These are phyloP conservation scores for Pseudisothecium myosuroides DNA, from an alignment of 225 moss, liverwort and hornwort genomes.

Conservation along the genomic window DNA sequence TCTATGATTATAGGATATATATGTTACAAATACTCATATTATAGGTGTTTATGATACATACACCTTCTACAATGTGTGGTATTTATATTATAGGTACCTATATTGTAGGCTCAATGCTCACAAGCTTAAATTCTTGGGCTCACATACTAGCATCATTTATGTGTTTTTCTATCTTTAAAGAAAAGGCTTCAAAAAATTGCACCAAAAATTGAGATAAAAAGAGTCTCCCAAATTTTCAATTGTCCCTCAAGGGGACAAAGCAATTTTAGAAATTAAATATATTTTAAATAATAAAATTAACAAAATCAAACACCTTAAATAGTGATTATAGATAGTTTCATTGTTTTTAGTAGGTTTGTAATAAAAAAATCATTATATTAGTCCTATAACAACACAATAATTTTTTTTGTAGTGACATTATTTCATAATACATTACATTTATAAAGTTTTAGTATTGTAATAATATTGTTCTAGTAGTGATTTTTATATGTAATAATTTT, in stretches of 20 bases:
- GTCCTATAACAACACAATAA: not conserved
- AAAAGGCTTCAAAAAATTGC: too few species aligned
- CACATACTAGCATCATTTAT: too few species aligned
- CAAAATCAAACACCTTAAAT: too few species aligned
- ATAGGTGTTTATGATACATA: too few species aligned
- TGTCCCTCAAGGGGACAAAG: accelerated
- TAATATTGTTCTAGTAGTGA: too few species aligned
- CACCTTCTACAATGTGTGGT: too few species aligned
- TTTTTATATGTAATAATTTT: not conserved
- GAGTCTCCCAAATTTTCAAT: not conserved
- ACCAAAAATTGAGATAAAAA: not conserved
- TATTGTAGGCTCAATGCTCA: too few species aligned
- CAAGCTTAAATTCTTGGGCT: too few species aligned
- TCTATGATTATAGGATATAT: too few species aligned
- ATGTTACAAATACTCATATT: too few species aligned
- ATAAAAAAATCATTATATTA: not conserved
- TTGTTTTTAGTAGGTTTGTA: not conserved
- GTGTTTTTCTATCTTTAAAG: not conserved
- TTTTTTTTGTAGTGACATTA: not conserved
- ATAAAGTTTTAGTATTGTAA: not conserved
- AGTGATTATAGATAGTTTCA: accelerated
- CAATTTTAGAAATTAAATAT: not conserved
- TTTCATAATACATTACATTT: not conserved
- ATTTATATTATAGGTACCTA: too few species aligned
- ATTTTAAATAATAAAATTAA: not conserved